These are phyloP conservation scores for Brettanomyces naardenensis DNA, from an alignment of 805 yeast genomes.

Conservation along the genomic window DNA sequence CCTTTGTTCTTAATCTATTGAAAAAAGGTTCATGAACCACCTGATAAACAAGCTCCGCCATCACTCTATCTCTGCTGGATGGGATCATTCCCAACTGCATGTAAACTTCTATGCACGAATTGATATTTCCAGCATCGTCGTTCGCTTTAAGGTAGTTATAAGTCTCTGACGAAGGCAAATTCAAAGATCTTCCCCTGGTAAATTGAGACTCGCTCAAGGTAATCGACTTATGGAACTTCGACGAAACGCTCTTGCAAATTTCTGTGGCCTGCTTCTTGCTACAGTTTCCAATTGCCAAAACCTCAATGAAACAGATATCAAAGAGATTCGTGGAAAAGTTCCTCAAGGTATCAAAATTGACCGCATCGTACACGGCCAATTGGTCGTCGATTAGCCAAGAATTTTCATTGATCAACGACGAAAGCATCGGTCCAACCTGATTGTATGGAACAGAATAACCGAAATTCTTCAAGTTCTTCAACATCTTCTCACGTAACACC, in stretches of 20 bases:
- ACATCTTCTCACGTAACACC: slow-evolving; percentile 54
- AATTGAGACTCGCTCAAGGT: slow-evolving; percentile 37
- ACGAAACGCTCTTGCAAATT: slow-evolving; percentile 35
- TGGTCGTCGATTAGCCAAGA: slow-evolving; percentile 62
- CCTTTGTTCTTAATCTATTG: slow-evolving; percentile 83
- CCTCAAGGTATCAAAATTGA: slow-evolving; percentile 32
- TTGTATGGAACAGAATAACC: slow-evolving; percentile 70
- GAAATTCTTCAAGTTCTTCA: slow-evolving; percentile 58
- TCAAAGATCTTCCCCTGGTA: slow-evolving; percentile 33
- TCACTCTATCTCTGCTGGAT: slow-evolving; percentile 36
- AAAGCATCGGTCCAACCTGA: slow-evolving; percentile 60
- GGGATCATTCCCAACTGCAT: slow-evolving; percentile 53
- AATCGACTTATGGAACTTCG: slow-evolving; percentile 20
- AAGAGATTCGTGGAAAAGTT: slow-evolving; percentile 44
- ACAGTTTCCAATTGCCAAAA: slow-evolving; percentile 73
- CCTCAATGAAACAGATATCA: slow-evolving; percentile 58
- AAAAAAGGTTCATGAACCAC: slow-evolving; percentile 83
- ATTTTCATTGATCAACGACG: slow-evolving; percentile 62
- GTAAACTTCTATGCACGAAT: slow-evolving; percentile 76
- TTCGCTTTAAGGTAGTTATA: slow-evolving; percentile 41
- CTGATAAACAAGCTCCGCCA: slow-evolving; percentile 61
- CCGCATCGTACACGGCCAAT: slow-evolving; percentile 38
- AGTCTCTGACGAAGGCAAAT: slow-evolving; percentile 31
- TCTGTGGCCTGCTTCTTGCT: slow-evolving; percentile 43
- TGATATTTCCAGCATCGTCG: slow-evolving; percentile 64